A percentile compares a stretch with the other conserved stretches of the same genome.
Conservation (phyloP, 306 rosid species). For the Gynostemma pentaphyllum region DNA sequence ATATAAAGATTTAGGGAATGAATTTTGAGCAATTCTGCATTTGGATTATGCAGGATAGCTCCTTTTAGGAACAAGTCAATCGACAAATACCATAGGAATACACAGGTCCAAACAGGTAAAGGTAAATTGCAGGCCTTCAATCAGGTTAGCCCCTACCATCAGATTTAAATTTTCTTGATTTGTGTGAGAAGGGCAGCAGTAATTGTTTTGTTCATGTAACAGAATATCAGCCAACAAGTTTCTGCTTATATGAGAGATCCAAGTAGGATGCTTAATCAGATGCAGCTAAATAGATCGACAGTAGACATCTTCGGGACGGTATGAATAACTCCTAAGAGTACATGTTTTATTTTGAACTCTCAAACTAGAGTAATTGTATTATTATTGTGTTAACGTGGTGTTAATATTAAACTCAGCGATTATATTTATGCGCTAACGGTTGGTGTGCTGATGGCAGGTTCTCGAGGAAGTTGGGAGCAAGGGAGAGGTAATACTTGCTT, state of each 20-base stretch:
- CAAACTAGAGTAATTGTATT: too few species aligned
- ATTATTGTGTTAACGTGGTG: not conserved
- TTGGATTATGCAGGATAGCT: constrained; percentile 42
- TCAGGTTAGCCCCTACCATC: constrained; percentile 44
- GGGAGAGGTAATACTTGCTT: constrained; percentile 29
- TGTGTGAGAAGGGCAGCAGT: not conserved
- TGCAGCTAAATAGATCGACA: constrained; percentile 56
- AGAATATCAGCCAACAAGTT: constrained; percentile 78
- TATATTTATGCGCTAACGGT: constrained; percentile 9
- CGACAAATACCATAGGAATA: constrained; percentile 87
- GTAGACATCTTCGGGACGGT: constrained; percentile 56
- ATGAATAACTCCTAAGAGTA: constrained; percentile 29
- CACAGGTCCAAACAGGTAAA: constrained; percentile 81
- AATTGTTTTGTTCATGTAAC: constrained; percentile 13
- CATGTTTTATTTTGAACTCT: too few species aligned
- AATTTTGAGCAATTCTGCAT: constrained; percentile 5
- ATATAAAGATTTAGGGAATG: not conserved
- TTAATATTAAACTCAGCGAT: not conserved
- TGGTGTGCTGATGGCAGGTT: constrained; percentile 32
- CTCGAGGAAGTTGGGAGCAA: constrained; percentile 17
- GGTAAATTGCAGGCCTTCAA: constrained; percentile 75
- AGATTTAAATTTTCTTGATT: not conserved
- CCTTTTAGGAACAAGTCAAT: constrained; percentile 69
- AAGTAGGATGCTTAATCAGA: constrained; percentile 76
- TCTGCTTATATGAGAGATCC: constrained; percentile 88